Base-by-base conservation (phyloP, 2,329 filamentous ascomycete species). In the Fusarium xylarioides region DNA sequence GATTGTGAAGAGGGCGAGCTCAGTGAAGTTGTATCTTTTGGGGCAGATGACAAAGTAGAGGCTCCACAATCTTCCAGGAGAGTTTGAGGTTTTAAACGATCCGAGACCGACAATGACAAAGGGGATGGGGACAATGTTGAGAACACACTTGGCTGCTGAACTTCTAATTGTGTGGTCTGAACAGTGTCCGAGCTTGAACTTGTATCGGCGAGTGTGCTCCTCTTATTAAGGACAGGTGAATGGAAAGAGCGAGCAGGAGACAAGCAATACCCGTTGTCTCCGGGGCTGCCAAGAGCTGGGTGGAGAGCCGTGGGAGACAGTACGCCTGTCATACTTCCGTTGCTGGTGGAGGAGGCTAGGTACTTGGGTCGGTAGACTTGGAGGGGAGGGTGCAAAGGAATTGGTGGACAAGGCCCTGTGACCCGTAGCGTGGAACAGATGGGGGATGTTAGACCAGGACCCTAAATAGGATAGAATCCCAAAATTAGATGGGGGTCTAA, bases 251-350 rank as follows among this genome's bases (percentile, higher is more conserved):
- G 43, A 50, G 71, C 57, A 74, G 56, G 68, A 69, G 68, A 74
- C 61, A 63, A 60, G 57, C 68, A 62, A 56, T 56, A 69, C 43
- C 62, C 54, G 66, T 68, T 63, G 53, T 70, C 71, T 68, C 57
- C 66, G 68, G 77, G 76, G 71, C 81, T 82, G 79, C 82, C 84
- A 79, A 88, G 83, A 71, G 81, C 82, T 77, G 86, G 85, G 83
- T 89, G 86, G 81, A 88, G 83, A 73, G 85, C 82, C 63, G 83
- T 82, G 65, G 86, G 85, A 73, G 86, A 86, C 52, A 74, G 68
- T 35, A 76, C 59, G 68, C 73, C 76, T 78, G 76, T 75, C 76
- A 78, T 78, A 71, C 76, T 76, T 67, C 67, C 65, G 65, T 52
- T 73, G 54, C 44, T 72, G 69, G 71, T 63, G 71, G 63, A 71